Evolutionary conservation across 495 filamentous ascomycete species (phyloP).

Genomic region (Xylaria venustula): DNA sequence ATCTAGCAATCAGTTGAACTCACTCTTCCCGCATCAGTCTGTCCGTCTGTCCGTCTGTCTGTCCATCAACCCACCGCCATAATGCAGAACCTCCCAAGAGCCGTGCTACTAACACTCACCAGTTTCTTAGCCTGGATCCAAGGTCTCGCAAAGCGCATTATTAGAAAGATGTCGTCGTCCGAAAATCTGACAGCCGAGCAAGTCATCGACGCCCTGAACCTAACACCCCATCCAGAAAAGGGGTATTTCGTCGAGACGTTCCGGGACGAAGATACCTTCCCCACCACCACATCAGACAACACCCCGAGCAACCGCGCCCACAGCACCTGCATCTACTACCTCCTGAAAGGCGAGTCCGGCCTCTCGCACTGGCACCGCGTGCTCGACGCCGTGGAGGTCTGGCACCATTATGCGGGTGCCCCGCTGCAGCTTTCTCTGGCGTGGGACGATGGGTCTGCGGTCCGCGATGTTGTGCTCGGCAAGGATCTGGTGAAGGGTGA

Average conservation of each 20-base stretch:
- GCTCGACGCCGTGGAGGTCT: constrained; percentile 42
- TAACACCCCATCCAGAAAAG: constrained; percentile 42
- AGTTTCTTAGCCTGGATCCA: no score
- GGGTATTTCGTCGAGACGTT: constrained; percentile 48
- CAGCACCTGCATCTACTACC: constrained; percentile 51
- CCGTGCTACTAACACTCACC: no score
- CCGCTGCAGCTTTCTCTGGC: constrained; percentile 41
- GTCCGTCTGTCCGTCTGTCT: no score
- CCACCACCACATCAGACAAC: constrained; percentile 27
- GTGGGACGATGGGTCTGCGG: constrained; percentile 30
- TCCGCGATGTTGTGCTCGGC: constrained; percentile 32
- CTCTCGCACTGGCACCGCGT: constrained; percentile 49
- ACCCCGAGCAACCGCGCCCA: constrained; percentile 24
- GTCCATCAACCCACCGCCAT: no score
- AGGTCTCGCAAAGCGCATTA: no score
- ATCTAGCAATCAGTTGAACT: no score
- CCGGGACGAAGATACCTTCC: constrained; percentile 34
- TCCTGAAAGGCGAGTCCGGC: constrained; percentile 41
- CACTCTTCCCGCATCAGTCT: no score
- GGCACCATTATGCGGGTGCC: constrained; percentile 51
- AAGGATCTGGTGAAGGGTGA: constrained; percentile 35
- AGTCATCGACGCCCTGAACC: constrained; percentile 36
- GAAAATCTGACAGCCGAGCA: constrained; percentile 30
- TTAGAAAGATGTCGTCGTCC: background rate
- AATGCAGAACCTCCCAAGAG: no score